Evolutionary conservation across 2,329 filamentous ascomycete species (phyloP).

Genomic region (Pseudogymnoascus sp.): DNA sequence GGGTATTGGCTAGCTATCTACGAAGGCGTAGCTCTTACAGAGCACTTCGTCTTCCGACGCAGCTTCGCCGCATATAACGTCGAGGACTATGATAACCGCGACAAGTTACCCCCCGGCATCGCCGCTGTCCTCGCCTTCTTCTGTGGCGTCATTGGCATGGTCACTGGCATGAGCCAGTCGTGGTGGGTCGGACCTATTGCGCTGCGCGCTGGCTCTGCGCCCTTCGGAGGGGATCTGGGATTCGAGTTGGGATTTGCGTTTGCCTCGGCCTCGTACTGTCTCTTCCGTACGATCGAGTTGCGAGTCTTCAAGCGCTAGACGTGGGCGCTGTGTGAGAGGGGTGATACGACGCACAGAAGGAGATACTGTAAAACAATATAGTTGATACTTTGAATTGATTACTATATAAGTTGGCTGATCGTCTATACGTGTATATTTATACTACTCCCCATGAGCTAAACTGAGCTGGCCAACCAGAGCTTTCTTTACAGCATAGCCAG

Average conservation of each 20-base stretch:
- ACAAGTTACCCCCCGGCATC: slow-evolving; percentile 53
- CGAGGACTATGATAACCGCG: slow-evolving; percentile 48
- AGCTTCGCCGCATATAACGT: slow-evolving; percentile 53
- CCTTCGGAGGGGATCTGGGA: slow-evolving; percentile 39
- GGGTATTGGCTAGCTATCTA: slow-evolving; percentile 72
- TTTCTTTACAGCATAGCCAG: too few relatives aligned
- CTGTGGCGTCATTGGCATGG: slow-evolving; percentile 56
- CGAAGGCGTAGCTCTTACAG: slow-evolving; percentile 54
- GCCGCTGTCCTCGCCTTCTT: slow-evolving; percentile 56
- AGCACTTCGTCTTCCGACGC: slow-evolving; percentile 61
- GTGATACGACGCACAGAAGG: too few relatives aligned
- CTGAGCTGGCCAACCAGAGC: too few relatives aligned
- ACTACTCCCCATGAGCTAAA: too few relatives aligned
- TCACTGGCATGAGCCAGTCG: slow-evolving; percentile 61
- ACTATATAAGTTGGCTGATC: not conserved
- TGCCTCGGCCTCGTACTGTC: slow-evolving; percentile 42
- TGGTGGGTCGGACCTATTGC: slow-evolving; percentile 65
- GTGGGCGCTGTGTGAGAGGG: not conserved
- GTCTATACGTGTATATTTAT: not conserved
- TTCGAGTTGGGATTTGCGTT: slow-evolving; percentile 62
- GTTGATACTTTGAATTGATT: not conserved
- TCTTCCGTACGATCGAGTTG: slow-evolving; percentile 33
- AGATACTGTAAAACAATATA: not conserved
- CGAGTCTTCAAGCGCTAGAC: not conserved
- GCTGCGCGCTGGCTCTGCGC: slow-evolving; percentile 42